Conservation (phyloP, 768 basidiomycete genomes). For the Termitomyces sp. region DNA sequence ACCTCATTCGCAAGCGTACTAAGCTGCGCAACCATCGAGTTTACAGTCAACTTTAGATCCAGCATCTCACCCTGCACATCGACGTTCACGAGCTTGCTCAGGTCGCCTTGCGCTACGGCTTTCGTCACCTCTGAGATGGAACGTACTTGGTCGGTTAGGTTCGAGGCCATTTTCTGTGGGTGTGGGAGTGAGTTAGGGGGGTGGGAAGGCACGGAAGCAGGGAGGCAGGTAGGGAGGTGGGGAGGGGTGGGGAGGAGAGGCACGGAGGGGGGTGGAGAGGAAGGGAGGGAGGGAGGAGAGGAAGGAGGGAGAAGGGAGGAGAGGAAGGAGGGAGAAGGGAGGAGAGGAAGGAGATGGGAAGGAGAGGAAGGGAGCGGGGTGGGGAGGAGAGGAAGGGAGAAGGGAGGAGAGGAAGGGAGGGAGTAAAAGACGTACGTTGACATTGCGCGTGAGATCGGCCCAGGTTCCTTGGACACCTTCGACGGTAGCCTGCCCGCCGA, state of each 20-base stretch:
- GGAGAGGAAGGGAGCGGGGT: too few species aligned
- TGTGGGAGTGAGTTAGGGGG: not conserved
- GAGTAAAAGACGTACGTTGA: slow-evolving; percentile 63
- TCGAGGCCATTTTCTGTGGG: slow-evolving; percentile 79
- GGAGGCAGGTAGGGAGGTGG: too few species aligned
- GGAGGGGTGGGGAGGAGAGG: too few species aligned
- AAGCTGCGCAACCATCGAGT: slow-evolving; percentile 81
- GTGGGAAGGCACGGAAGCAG: too few species aligned
- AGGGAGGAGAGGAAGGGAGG: not conserved
- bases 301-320: too few species aligned
- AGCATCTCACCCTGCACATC: slow-evolving; percentile 96
- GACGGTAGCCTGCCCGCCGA: slow-evolving; percentile 89
- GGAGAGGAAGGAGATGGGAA: too few species aligned
- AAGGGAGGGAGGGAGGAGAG: too few species aligned
- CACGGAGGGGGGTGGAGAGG: too few species aligned
- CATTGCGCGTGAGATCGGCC: slow-evolving; percentile 86
- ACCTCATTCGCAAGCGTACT: slow-evolving; percentile 78
- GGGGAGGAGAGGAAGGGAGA: not conserved
- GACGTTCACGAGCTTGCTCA: slow-evolving; percentile 82
- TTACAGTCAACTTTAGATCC: slow-evolving; percentile 84
- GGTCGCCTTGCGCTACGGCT: slow-evolving; percentile 83
- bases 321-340: too few species aligned
- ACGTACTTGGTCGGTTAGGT: slow-evolving; percentile 83
- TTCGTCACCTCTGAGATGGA: slow-evolving; percentile 91
- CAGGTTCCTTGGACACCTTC: slow-evolving; percentile 93